These are phyloP conservation scores for Hymenoscyphus repandus DNA, from an alignment of 2,329 filamentous ascomycete genomes.

Conservation along the genomic window DNA sequence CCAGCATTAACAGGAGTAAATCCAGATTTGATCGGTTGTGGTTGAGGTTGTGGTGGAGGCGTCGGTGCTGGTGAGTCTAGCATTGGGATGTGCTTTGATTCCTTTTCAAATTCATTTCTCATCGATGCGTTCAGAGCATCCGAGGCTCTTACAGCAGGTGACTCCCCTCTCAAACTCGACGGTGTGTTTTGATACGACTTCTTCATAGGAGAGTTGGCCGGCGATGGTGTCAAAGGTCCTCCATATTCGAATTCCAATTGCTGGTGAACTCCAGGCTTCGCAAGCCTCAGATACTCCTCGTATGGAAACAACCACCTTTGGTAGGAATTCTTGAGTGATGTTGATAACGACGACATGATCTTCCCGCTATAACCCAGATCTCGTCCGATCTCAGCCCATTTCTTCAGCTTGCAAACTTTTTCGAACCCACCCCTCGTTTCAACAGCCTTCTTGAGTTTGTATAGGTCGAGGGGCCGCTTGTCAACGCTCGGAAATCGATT, in stretches of 20 bases:
- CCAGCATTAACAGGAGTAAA: constrained; percentile 43
- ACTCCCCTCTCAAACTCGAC: constrained; percentile 55
- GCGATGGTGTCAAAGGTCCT: constrained; percentile 78
- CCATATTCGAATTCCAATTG: constrained; percentile 91
- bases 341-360: constrained; percentile 98
- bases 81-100: constrained; percentile 32
- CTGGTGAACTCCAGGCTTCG: constrained; percentile 94
- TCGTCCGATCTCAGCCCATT: constrained; percentile 97
- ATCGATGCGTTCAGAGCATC: constrained; percentile 51
- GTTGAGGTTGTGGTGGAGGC: constrained; percentile 12
- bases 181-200: constrained; percentile 56
- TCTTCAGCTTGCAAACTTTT: constrained; percentile 93
- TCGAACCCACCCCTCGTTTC: constrained; percentile 93
- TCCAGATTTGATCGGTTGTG: constrained; percentile 26
- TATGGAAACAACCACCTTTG: constrained; percentile 96
- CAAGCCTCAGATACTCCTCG: constrained; percentile 85
- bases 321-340: constrained; percentile 96
- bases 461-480: constrained; percentile 92
- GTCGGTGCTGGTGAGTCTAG: constrained; percentile 26
- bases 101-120: constrained; percentile 34
- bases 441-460: constrained; percentile 93
- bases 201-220: constrained; percentile 70
- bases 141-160: constrained; percentile 58
- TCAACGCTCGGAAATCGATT: constrained; percentile 95
- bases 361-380: constrained; percentile 97